Percentiles rank a stretch among this genome's conserved stretches.
Evolutionary conservation across 169 alveolate genomes (phyloP).

Genomic region (Ichthyophthirius multifiliis): DNA sequence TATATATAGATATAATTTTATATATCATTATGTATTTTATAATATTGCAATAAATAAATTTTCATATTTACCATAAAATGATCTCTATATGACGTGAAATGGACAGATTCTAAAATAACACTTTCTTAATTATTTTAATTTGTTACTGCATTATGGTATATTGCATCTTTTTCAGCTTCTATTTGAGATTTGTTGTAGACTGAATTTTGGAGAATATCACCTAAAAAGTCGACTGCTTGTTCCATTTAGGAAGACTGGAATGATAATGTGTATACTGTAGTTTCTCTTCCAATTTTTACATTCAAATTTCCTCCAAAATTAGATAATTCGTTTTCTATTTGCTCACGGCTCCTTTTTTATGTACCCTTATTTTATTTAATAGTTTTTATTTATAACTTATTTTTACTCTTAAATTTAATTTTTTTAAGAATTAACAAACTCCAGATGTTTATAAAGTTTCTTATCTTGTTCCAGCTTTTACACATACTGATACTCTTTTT

Average conservation of each 20-base stretch:
- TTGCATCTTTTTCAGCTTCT: conserved; percentile 58
- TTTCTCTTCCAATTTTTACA: conserved; percentile 54
- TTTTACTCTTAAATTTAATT: conserved; percentile 42
- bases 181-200: conserved; percentile 43
- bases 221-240: conserved; percentile 53
- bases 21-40: no score
- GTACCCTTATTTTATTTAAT: conserved; percentile 43
- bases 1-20: no score
- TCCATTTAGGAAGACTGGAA: conserved; percentile 45
- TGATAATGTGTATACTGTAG: conserved; percentile 39
- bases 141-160: conserved; percentile 40
- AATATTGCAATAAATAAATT: no score
- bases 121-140: conserved; percentile 38
- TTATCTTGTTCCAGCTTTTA: conserved; percentile 70
- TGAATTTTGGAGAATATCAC: conserved; percentile 54
- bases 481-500: conserved; percentile 53
- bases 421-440: conserved; percentile 46
- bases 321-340: conserved; percentile 41
- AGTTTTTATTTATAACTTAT: not conserved
- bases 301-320: conserved; percentile 43
- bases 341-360: conserved; percentile 41
- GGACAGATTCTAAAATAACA: conserved; percentile 50
- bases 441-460: conserved; percentile 61
- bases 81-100: conserved; percentile 66
- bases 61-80: conserved; percentile 72